These are phyloP conservation scores for Houttuynia cordata DNA, from an alignment of 164 flowering plant species.

Conservation along the genomic window DNA sequence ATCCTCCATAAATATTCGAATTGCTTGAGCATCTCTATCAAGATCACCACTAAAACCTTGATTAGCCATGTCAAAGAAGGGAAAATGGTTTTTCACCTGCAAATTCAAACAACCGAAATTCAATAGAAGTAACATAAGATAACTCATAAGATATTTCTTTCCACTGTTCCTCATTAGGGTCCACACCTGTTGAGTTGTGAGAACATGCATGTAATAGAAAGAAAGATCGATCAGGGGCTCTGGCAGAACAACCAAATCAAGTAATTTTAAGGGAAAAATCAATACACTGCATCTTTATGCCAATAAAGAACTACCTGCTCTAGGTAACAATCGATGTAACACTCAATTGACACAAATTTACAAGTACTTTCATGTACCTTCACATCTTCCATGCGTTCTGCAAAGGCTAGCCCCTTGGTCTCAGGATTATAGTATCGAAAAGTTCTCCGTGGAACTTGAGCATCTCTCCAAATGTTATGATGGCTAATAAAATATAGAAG, in stretches of 20 bases:
- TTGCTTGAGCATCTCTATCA: constrained; percentile 83
- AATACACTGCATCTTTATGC: not conserved
- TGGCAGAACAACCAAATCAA: constrained; percentile 6
- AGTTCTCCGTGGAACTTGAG: constrained; percentile 68
- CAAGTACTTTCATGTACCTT: constrained; percentile 33
- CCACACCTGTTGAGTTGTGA: constrained; percentile 99
- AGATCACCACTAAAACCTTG: constrained; percentile 99
- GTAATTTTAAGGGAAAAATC: not conserved
- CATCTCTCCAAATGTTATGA: constrained; percentile 98
- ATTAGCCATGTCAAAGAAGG: constrained; percentile 98
- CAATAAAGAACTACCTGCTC: not conserved
- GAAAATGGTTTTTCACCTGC: constrained; percentile 80
- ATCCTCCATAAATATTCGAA: constrained; percentile 91
- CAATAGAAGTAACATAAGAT: too few relatives aligned
- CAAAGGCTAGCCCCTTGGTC: constrained; percentile 72
- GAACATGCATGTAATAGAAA: constrained; percentile 98
- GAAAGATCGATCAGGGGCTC: constrained; percentile 94
- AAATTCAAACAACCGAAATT: not conserved
- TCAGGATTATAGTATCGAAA: constrained; percentile 87
- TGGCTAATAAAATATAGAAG: constrained; percentile 19
- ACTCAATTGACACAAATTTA: not conserved
- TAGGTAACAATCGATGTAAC: not conserved
- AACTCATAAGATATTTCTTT: constrained; percentile 71
- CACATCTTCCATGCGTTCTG: constrained; percentile 69
- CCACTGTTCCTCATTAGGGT: constrained; percentile 95